Base-by-base conservation (phyloP, 768 basidiomycete species). In the Russula earlei region DNA sequence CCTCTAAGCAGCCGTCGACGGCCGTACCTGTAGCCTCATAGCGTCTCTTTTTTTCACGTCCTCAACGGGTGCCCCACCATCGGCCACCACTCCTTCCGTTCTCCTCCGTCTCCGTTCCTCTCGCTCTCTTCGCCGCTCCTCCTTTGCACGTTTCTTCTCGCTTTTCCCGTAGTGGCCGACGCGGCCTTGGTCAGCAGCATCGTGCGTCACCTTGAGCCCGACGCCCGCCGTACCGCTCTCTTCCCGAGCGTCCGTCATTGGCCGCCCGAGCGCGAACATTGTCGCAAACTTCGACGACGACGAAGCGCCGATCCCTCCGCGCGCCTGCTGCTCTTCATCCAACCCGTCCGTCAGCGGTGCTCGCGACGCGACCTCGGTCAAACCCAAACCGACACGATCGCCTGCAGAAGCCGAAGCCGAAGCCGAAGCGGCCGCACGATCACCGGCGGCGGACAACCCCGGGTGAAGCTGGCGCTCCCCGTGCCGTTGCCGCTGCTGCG, bases 21-120 rank as follows among this genome's bases (percentile, higher is more conserved):
- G 17, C 73, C n/a, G n/a, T n/a, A n/a, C n/a, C n/a, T n/a, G n/a
- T n/a, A n/a, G n/a, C n/a, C n/a, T n/a, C n/a, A n/a, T n/a, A n/a
- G n/a, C n/a, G n/a, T n/a, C n/a, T n/a, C n/a, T n/a, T 59, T 68
- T 71, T 36, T 68, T 65, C 34, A 63, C 57, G 38, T n/a, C 19
- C 22, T 40, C 54, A 38, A 37, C 44, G 11, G n/a, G 5, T 33
- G 29, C 17, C 36, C 33, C 49, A 17, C 29, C 55, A 4, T 24
- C 33, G 6, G 29, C 42, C 33, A 27, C 53, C 20, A 29, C 52
- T 3, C 40, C 61, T n/a, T 62, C 58, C 25, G 41, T 62, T 48
- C 52, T 60, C 54, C 67, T 68, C 19, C 57, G 65, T 56, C 66
- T 71, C 53, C 63, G 67, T 62, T 68, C 70, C 17, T 65, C 65